phyloP scores from a whole-genome alignment of 148 eudicot species.

The Limonium bicolor region DNA sequence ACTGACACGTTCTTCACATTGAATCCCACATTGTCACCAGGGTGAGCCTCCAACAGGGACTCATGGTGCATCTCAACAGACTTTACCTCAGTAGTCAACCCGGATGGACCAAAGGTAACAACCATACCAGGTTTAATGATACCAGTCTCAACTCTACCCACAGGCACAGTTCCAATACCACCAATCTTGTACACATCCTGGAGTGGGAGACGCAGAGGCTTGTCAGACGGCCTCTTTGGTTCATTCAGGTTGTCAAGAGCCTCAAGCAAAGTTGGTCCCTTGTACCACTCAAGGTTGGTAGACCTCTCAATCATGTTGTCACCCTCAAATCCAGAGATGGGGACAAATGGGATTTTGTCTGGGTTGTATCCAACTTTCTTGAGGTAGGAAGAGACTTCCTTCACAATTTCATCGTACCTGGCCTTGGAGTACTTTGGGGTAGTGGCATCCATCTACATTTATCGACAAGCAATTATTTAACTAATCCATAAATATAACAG shows the following conservation, averaged over 20 bases:
- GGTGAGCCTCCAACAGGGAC: constrained; percentile 19
- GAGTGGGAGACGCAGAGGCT: constrained; percentile 21
- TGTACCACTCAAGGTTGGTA: constrained; percentile 23
- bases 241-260: constrained; percentile 15
- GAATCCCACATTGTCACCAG: constrained; percentile 20
- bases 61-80: constrained; percentile 28
- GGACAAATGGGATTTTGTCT: constrained; percentile 18
- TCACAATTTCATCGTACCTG: constrained; percentile 20
- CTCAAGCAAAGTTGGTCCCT: constrained; percentile 20
- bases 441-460: constrained; percentile 29
- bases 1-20: constrained; percentile 22
- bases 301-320: constrained; percentile 25
- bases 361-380: constrained; percentile 24
- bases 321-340: constrained; percentile 21
- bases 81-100: constrained; percentile 21
- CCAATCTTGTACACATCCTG: constrained; percentile 24
- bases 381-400: constrained; percentile 21
- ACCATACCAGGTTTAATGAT: constrained; percentile 16
- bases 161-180: constrained; percentile 23
- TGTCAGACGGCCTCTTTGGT: constrained; percentile 21
- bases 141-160: constrained; percentile 21
- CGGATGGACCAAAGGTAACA: constrained; percentile 17
- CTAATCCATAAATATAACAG: too few relatives aligned
- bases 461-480: too few relatives aligned
- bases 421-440: constrained; percentile 23